Conservation (phyloP, 495 filamentous ascomycete species). For the Evansstolkia leycettana region DNA sequence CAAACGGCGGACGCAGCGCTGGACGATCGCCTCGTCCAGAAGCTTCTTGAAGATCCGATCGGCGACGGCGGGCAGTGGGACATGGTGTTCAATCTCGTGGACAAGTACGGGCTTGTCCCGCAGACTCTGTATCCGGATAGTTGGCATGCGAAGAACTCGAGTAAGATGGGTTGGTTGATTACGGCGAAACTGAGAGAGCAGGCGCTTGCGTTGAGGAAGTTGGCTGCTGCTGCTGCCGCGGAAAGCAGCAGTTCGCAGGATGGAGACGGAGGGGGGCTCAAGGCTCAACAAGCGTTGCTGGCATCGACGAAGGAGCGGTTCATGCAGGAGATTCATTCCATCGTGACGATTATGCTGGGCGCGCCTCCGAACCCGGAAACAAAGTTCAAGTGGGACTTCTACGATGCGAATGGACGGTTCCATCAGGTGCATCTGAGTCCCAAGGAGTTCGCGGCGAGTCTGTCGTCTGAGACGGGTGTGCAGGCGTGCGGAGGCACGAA, state of each 20-base stretch:
- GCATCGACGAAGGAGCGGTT: conserved; percentile 51
- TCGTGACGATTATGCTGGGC: conserved; percentile 69
- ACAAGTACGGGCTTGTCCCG: conserved; percentile 76
- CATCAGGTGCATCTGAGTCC: conserved; percentile 50
- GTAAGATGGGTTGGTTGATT: conserved; percentile 58
- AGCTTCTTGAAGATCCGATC: conserved; percentile 51
- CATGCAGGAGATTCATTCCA: conserved; percentile 62
- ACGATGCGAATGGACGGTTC: conserved; percentile 52
- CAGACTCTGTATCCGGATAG: conserved; percentile 69
- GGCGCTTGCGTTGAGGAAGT: conserved; percentile 48
- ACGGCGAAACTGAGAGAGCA: conserved; percentile 82
- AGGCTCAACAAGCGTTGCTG: conserved; percentile 16
- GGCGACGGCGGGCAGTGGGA: conserved; percentile 86
- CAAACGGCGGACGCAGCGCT: conserved; percentile 51
- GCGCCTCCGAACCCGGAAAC: conserved; percentile 55
- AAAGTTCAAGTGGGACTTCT: conserved; percentile 65
- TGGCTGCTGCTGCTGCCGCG: conserved; percentile 18
- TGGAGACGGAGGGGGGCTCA: background rate
- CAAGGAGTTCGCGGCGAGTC: conserved; percentile 48
- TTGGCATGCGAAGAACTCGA: conserved; percentile 59
- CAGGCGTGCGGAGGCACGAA: conserved; percentile 26
- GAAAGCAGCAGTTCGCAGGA: background rate
- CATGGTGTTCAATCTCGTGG: conserved; percentile 76
- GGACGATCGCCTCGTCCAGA: conserved; percentile 56
- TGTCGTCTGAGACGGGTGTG: conserved; percentile 23